These are phyloP conservation scores for Xylariaceae sp. DNA, from an alignment of 2,329 filamentous ascomycete species.

Conservation along the genomic window DNA sequence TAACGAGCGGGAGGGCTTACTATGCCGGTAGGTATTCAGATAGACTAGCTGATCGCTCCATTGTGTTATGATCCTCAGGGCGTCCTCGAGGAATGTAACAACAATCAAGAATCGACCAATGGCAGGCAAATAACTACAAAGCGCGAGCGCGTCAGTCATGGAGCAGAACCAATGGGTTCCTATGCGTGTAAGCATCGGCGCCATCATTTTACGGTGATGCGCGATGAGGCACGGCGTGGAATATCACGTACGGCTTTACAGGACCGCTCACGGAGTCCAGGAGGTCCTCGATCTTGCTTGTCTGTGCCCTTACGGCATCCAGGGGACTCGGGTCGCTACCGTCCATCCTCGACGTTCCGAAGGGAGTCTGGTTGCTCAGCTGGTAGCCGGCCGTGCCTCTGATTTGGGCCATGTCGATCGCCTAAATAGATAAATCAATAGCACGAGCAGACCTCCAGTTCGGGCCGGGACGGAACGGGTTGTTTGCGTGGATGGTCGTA, in stretches of 20 bases:
- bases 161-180: background rate
- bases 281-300: conserved; percentile 95
- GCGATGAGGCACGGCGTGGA: background rate
- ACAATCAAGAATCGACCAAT: conserved; percentile 97
- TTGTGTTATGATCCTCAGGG: conserved; percentile 92
- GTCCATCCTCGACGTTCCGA: conserved; percentile 59
- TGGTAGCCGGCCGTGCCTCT: conserved; percentile 77
- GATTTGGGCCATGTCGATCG: conserved; percentile 40
- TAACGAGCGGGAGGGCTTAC: conserved; percentile 49
- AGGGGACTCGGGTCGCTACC: conserved; percentile 70
- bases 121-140: conserved; percentile 76
- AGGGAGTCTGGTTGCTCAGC: conserved; percentile 69
- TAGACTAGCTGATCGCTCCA: conserved; percentile 94
- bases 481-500: background rate
- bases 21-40: conserved; percentile 85
- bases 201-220: background rate
- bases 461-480: conserved; percentile 8
- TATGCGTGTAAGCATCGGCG: background rate
- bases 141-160: conserved; percentile 25
- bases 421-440: conserved; percentile 6
- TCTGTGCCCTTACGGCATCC: conserved; percentile 87
- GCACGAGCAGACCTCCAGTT: conserved; percentile 27
- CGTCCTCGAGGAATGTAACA: conserved; percentile 96
- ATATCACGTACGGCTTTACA: conserved; percentile 77
- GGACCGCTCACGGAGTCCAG: conserved; percentile 85